These are phyloP conservation scores for Acacia concinna DNA, from an alignment of 331 rosid genomes.

Conservation along the genomic window DNA sequence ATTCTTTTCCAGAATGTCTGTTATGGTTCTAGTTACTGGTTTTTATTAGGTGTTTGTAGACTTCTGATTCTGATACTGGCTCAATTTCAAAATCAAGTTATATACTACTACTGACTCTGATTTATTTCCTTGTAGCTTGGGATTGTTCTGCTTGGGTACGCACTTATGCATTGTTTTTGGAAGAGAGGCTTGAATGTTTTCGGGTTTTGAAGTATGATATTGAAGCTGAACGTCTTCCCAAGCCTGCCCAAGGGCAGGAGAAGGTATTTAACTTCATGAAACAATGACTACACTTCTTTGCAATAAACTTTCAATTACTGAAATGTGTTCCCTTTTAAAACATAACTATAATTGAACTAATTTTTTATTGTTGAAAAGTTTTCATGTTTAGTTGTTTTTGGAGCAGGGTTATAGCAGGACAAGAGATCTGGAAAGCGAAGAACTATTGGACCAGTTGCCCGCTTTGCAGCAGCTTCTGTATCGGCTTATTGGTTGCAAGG, in stretches of 20 bases:
- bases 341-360: neutral
- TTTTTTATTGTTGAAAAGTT: constrained; percentile 7
- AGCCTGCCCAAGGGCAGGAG: constrained; percentile 85
- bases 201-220: constrained; percentile 89
- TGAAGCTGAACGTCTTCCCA: constrained; percentile 94
- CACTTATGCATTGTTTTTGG: constrained; percentile 95
- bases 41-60: constrained; percentile 18
- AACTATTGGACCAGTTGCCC: constrained; percentile 91
- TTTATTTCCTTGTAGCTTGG: constrained; percentile 69
- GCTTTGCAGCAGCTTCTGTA: constrained; percentile 88
- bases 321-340: neutral
- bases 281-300: constrained; percentile 4
- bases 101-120: constrained; percentile 21
- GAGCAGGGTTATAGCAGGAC: constrained; percentile 91
- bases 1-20: neutral
- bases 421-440: constrained; percentile 93
- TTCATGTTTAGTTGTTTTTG: constrained; percentile 23
- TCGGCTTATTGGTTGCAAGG: constrained; percentile 95
- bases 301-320: neutral
- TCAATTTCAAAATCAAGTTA: constrained; percentile 3
- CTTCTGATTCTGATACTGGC: neutral
- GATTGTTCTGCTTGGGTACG: constrained; percentile 99
- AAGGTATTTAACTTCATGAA: constrained; percentile 58
- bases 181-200: constrained; percentile 97
- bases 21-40: constrained; percentile 20